phyloP scores from a whole-genome alignment of 1,284 basidiomycete genomes.

The Malassezia globosa region DNA sequence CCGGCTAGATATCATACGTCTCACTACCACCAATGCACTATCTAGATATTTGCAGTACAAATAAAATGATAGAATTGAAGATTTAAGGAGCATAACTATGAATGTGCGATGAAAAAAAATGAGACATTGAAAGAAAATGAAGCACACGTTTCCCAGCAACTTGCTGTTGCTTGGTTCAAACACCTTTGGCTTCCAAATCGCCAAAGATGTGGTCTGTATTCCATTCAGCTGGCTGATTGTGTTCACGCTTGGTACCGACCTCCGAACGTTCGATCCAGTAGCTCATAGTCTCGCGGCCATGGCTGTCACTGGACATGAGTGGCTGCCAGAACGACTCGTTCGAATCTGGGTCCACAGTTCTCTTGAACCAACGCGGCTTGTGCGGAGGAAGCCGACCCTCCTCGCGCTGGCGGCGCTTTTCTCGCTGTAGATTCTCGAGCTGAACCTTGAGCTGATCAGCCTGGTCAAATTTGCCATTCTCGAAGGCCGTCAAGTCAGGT shows the following conservation, averaged over 20 bases:
- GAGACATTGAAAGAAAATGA: not conserved
- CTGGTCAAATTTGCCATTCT: slow-evolving; percentile 74
- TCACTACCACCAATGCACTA: no score
- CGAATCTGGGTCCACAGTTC: slow-evolving; percentile 32
- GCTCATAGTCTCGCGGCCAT: slow-evolving; percentile 18
- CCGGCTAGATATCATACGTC: no score
- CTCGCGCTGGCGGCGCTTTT: slow-evolving; percentile 65
- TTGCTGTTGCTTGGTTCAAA: not conserved
- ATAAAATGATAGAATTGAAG: no score
- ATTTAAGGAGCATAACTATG: no score
- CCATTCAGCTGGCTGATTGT: slow-evolving; percentile 22
- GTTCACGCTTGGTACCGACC: slow-evolving; percentile 19
- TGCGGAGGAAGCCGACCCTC: slow-evolving; percentile 64
- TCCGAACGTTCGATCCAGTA: slow-evolving; percentile 33
- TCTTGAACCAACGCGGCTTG: slow-evolving; percentile 55
- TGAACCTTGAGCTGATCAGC: slow-evolving; percentile 75
- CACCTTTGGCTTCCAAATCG: not conserved
- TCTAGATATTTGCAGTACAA: no score
- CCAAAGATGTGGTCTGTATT: slow-evolving; percentile 14
- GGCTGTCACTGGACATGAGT: not conserved
- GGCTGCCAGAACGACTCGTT: slow-evolving; percentile 38
- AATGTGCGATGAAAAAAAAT: no score
- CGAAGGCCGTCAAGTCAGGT: slow-evolving; percentile 90
- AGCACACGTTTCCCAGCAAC: not conserved
- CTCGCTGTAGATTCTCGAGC: slow-evolving; percentile 80